Percentiles rank a stretch among this genome's conserved stretches.
Evolutionary conservation across 305 asterid genomes (phyloP).

Genomic region (Euphrasia arctica): DNA sequence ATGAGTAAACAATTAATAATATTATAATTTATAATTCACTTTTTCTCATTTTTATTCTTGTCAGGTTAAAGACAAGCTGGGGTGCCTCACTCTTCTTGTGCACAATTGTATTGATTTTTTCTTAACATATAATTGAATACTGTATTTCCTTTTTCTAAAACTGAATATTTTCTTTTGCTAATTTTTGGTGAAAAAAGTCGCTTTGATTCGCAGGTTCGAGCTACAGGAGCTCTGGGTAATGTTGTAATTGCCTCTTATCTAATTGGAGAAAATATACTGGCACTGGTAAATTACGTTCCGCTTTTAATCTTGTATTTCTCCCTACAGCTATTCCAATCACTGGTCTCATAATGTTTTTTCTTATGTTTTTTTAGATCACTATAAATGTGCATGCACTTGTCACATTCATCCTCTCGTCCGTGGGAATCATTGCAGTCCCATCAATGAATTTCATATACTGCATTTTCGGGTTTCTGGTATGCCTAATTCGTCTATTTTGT

Average conservation of each 20-base stretch:
- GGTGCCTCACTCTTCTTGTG: conserved; percentile 69
- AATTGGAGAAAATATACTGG: conserved; percentile 89
- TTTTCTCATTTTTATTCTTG: conserved; percentile 21
- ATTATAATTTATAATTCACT: too few species aligned
- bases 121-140: background rate
- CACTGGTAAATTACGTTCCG: conserved; percentile 53
- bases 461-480: conserved; percentile 80
- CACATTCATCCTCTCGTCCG: conserved; percentile 55
- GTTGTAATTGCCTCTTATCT: conserved; percentile 78
- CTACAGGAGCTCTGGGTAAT: conserved; percentile 80
- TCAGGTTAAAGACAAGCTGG: conserved; percentile 81
- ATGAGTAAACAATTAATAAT: too few species aligned
- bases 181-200: conserved; percentile 10
- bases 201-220: conserved; percentile 69
- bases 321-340: background rate
- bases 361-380: conserved; percentile 55
- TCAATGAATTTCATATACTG: conserved; percentile 70
- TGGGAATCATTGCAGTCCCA: conserved; percentile 71
- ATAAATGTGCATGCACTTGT: conserved; percentile 79
- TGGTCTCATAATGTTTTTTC: background rate
- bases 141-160: conserved; percentile 15
- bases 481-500: conserved; percentile 17
- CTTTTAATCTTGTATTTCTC: background rate
- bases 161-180: conserved; percentile 11
- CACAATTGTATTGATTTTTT: conserved; percentile 53